Evolutionary conservation across 257 asterid species (phyloP).

Genomic region (Scutellaria baicalensis): DNA sequence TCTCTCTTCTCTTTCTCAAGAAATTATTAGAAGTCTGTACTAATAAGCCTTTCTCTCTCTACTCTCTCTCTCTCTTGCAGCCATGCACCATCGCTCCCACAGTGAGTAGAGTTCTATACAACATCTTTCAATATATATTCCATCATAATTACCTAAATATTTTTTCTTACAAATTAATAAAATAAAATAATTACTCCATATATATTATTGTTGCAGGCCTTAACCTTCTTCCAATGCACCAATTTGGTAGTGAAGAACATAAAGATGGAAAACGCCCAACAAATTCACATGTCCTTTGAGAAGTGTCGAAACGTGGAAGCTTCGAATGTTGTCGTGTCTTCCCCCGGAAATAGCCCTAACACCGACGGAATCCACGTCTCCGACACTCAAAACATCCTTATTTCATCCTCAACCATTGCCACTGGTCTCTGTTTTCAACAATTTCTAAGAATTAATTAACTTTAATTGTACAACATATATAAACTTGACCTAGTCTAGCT

Average conservation of each 20-base stretch:
- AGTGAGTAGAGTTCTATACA: constrained; percentile 30
- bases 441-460: no score
- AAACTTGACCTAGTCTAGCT: no score
- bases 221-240: constrained; percentile 56
- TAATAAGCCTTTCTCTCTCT: neutral
- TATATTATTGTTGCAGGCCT: constrained; percentile 39
- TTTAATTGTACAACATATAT: neutral
- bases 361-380: constrained; percentile 85
- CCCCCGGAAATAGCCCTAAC: constrained; percentile 70
- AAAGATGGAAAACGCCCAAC: constrained; percentile 51
- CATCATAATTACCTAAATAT: no score
- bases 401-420: constrained; percentile 42
- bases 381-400: constrained; percentile 36
- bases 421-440: constrained; percentile 36
- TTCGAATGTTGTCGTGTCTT: constrained; percentile 34
- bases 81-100: constrained; percentile 80
- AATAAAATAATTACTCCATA: no score
- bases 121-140: no score
- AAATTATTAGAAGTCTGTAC: no score
- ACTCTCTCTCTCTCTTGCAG: constrained; percentile 33
- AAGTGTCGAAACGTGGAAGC: constrained; percentile 39
- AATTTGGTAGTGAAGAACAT: constrained; percentile 44
- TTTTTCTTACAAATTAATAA: no score
- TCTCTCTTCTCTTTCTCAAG: no score
- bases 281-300: constrained; percentile 57